Base-by-base conservation (phyloP, 2,329 filamentous ascomycete species). In the Cytospora schulzeri region DNA sequence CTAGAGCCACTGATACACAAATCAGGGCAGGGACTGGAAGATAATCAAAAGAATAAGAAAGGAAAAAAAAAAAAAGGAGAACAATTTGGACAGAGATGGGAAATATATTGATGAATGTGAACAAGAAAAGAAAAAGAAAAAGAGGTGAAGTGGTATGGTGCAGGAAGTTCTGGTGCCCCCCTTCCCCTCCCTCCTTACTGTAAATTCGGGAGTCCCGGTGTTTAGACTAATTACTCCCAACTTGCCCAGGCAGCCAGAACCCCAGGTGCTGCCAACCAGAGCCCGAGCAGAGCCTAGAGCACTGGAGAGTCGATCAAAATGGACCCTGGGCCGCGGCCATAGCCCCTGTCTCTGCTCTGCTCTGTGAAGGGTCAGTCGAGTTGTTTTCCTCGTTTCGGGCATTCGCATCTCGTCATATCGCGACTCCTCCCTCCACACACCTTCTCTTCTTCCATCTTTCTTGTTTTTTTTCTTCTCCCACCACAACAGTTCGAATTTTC, bases 331-430 rank as follows among this genome's bases (percentile, higher is more conserved):
- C 45, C 48, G 17, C 22, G 29, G 38, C 35, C 59, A 50, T n/a
- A 26, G 17, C 38, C 60, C 33, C 52, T 45, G 33, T 28, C 52
- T 31, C 60, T 50, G 54, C 52, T 41, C 35, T 24, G 35, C 35
- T 62, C 31, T 56, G 38, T 53, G 29, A 56, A 56, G 59, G 35
- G 24, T 62, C 55, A 35, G 59, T 62, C 59, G 35, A 55, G 52
- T 64, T 67, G 66, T 67, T 67, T 67, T 67, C 62, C 65, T 66
- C 53, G 64, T 66, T 65, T 66, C n/a, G n/a, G n/a, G n/a, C n/a
- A n/a, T n/a, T n/a, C 64, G 57, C 64, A 66, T 64, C 48, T n/a
- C n/a, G 41, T 41, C 62, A 53, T 53, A 57, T 64, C 63, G 63
- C 63, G 57, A 58, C 64, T 33, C 35, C 57, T 57, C 38, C 29